These are phyloP conservation scores for Dryadomyces quercivorus DNA, from an alignment of 2,329 filamentous ascomycete genomes.

Conservation along the genomic window DNA sequence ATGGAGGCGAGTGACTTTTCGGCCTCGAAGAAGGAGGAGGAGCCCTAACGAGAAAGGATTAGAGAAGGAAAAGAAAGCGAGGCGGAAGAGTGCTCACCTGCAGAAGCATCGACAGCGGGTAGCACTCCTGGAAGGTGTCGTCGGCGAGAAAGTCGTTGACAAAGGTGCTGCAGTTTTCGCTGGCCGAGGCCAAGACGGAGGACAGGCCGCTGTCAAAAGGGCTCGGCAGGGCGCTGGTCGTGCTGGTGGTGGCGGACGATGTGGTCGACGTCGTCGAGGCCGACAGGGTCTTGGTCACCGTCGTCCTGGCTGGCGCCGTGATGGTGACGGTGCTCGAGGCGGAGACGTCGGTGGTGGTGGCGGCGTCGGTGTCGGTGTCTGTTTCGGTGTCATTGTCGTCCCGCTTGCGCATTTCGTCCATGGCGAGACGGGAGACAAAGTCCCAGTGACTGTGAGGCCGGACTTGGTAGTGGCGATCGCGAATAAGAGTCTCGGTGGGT, in stretches of 20 bases:
- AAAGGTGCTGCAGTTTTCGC: slow-evolving; percentile 50
- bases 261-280: slow-evolving; percentile 12
- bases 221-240: slow-evolving; percentile 38
- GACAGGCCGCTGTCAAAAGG: slow-evolving; percentile 56
- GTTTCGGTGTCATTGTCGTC: slow-evolving; percentile 6
- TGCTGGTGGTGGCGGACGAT: slow-evolving; percentile 17
- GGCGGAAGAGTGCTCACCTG: too few species aligned
- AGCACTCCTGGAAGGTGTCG: slow-evolving; percentile 57
- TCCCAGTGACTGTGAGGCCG: slow-evolving; percentile 23
- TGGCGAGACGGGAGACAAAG: slow-evolving; percentile 24
- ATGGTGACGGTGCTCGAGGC: neutral
- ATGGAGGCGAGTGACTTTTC: slow-evolving; percentile 59
- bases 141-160: slow-evolving; percentile 56
- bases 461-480: slow-evolving; percentile 24
- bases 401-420: slow-evolving; percentile 13
- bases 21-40: slow-evolving; percentile 71
- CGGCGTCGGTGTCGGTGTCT: neutral
- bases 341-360: neutral
- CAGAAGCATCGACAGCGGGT: slow-evolving; percentile 74
- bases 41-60: slow-evolving; percentile 44
- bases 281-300: slow-evolving; percentile 8
- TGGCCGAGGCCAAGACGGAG: slow-evolving; percentile 42
- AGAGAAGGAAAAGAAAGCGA: neutral
- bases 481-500: slow-evolving; percentile 19
- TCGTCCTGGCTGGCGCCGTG: slow-evolving; percentile 1